A percentile compares a stretch with the other conserved stretches of the same genome.
Conservation (phyloP, 2,329 filamentous ascomycete genomes). For the Penicillium sp. region DNA sequence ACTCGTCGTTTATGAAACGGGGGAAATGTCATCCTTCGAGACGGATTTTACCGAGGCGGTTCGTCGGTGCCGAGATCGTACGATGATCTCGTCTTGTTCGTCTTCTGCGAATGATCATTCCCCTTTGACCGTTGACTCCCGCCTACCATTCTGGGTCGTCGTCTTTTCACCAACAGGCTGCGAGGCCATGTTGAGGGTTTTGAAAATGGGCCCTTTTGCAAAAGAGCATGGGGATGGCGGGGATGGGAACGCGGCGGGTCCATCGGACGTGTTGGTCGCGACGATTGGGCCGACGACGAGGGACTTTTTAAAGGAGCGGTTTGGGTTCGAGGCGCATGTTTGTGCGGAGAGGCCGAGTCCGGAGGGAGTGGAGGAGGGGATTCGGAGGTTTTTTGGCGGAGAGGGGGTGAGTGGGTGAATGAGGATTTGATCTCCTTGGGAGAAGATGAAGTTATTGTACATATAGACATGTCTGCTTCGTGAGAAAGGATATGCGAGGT, state of each 20-base stretch:
- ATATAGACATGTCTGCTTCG: not conserved
- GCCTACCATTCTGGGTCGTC: constrained; percentile 32
- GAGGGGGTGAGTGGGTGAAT: not conserved
- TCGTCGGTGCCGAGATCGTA: not conserved
- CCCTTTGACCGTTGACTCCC: no score
- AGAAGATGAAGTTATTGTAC: not conserved
- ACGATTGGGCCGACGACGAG: constrained; percentile 93
- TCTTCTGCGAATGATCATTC: no score
- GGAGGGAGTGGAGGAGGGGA: constrained; percentile 67
- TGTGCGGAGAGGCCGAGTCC: constrained; percentile 77
- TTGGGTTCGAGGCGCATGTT: constrained; percentile 44
- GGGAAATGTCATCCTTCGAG: constrained; percentile 72
- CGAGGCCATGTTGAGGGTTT: constrained; percentile 52
- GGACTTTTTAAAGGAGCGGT: constrained; percentile 55
- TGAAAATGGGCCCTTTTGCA: constrained; percentile 34
- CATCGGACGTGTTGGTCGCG: constrained; percentile 53
- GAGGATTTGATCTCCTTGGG: not conserved
- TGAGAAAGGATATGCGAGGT: no score
- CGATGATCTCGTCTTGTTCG: no score
- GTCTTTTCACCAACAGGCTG: constrained; percentile 58
- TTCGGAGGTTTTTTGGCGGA: constrained; percentile 46
- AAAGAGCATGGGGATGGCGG: not conserved
- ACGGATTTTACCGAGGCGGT: constrained; percentile 57
- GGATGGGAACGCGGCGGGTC: constrained; percentile 7
- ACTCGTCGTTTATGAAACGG: constrained; percentile 78